Percentiles rank a stretch among this genome's conserved stretches.
Conservation (phyloP, 2,329 filamentous ascomycete species). For the Verticillium dahliae region DNA sequence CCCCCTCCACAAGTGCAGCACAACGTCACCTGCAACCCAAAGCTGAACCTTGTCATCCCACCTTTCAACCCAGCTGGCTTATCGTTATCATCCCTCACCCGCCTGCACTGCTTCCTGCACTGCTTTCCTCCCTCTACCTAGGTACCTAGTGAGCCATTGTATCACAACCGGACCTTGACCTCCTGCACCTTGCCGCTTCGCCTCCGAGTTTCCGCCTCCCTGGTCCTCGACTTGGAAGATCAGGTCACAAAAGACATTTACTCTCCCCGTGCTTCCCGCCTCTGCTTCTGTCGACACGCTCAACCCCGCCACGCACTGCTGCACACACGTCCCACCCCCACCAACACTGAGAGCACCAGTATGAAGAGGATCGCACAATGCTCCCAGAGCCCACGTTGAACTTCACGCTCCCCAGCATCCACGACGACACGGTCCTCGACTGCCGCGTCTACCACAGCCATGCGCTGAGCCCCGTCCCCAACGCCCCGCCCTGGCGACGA, state of each 20-base stretch:
- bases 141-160: too few relatives aligned
- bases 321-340: neutral
- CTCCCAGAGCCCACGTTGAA: conserved; percentile 52
- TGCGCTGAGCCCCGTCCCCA: conserved; percentile 28
- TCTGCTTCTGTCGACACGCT: neutral
- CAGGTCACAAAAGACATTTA: neutral
- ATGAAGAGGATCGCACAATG: conserved; percentile 24
- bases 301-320: neutral
- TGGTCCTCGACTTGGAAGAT: neutral
- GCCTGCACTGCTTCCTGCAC: neutral
- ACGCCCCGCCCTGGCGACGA: conserved; percentile 34
- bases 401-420: conserved; percentile 77
- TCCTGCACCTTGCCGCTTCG: neutral
- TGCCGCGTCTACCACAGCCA: conserved; percentile 76
- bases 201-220: neutral
- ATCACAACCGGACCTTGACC: neutral
- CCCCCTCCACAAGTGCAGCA: neutral
- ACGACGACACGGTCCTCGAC: conserved; percentile 69
- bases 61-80: neutral
- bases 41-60: neutral
- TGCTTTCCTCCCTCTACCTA: neutral
- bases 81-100: neutral
- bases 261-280: neutral
- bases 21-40: neutral
- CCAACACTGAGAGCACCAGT: conserved; percentile 7